phyloP scores from a whole-genome alignment of 176 grass and related monocot genomes.

The Oryza brachyantha region DNA sequence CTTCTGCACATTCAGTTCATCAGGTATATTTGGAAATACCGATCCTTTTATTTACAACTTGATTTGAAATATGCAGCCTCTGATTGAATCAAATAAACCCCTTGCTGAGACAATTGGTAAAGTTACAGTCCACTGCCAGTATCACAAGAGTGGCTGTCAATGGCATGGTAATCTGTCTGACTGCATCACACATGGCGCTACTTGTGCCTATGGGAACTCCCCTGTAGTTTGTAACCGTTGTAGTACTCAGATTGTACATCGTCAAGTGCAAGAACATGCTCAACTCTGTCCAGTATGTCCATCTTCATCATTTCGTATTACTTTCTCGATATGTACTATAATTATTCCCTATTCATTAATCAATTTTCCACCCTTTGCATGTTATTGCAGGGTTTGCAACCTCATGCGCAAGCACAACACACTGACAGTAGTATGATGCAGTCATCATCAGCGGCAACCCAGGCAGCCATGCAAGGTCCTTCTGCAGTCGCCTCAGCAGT shows the following conservation, averaged over 20 bases:
- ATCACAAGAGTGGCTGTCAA: slow-evolving; percentile 86
- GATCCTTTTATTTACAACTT: slow-evolving; percentile 6
- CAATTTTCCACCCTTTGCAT: slow-evolving; percentile 12
- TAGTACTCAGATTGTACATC: slow-evolving; percentile 83
- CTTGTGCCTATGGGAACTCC: slow-evolving; percentile 80
- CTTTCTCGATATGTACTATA: slow-evolving; percentile 2
- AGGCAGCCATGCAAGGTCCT: slow-evolving; percentile 47
- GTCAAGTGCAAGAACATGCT: slow-evolving; percentile 97
- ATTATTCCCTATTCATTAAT: slow-evolving; percentile 2
- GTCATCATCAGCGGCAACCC: slow-evolving; percentile 24
- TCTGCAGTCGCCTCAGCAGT: slow-evolving; percentile 31
- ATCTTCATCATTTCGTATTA: slow-evolving; percentile 5
- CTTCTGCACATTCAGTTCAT: background rate
- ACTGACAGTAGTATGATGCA: slow-evolving; percentile 43
- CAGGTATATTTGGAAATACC: slow-evolving; percentile 19
- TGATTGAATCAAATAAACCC: slow-evolving; percentile 74
- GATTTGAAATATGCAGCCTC: slow-evolving; percentile 56
- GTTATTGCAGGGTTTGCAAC: slow-evolving; percentile 58
- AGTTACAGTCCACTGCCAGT: slow-evolving; percentile 78
- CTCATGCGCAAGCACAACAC: slow-evolving; percentile 68
- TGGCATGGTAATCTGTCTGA: slow-evolving; percentile 94
- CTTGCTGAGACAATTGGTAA: slow-evolving; percentile 78
- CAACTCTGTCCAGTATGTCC: slow-evolving; percentile 80
- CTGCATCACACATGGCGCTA: slow-evolving; percentile 60
- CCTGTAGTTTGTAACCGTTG: slow-evolving; percentile 95